Evolutionary conservation across 768 basidiomycete genomes (phyloP).

Genomic region (Agaricus blazei): DNA sequence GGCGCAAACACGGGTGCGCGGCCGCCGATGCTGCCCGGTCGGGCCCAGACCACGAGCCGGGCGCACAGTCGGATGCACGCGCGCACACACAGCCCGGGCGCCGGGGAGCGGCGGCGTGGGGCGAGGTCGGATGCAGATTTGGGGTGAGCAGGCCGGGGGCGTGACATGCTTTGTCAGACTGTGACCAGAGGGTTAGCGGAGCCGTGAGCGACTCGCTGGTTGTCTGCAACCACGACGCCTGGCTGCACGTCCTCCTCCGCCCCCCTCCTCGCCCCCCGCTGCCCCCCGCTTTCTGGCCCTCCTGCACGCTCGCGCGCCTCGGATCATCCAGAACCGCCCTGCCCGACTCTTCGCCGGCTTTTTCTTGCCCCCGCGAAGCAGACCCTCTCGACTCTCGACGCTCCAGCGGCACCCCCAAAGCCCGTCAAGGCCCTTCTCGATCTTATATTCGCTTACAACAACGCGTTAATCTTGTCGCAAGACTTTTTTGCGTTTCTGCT

Average conservation of each 20-base stretch:
- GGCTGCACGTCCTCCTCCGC: not conserved
- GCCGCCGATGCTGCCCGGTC: no score
- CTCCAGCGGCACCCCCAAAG: slow-evolving; percentile 25
- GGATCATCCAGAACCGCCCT: slow-evolving; percentile 17
- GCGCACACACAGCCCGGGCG: not conserved
- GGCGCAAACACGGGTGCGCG: not conserved
- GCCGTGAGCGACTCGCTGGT: slow-evolving; percentile 40
- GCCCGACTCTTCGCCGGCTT: slow-evolving; percentile 22
- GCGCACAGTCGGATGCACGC: not conserved
- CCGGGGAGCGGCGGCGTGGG: not conserved
- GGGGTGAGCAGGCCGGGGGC: not conserved
- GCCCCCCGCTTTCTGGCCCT: slow-evolving; percentile 10
- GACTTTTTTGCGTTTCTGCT: slow-evolving; percentile 20
- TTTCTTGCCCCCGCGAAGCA: slow-evolving; percentile 22
- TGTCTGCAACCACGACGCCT: slow-evolving; percentile 17
- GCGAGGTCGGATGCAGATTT: not conserved
- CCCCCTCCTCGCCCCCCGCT: no score
- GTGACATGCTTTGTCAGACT: slow-evolving; percentile 6
- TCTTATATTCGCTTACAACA: slow-evolving; percentile 17
- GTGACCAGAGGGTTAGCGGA: slow-evolving; percentile 27
- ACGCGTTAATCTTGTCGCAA: slow-evolving; percentile 24
- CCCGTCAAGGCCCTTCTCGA: slow-evolving; percentile 22
- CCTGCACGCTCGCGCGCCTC: slow-evolving; percentile 13
- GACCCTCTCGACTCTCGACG: slow-evolving; percentile 23
- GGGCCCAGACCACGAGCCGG: not conserved